These are phyloP conservation scores for Myxozyma monticola DNA, from an alignment of 805 yeast genomes.

Conservation along the genomic window DNA sequence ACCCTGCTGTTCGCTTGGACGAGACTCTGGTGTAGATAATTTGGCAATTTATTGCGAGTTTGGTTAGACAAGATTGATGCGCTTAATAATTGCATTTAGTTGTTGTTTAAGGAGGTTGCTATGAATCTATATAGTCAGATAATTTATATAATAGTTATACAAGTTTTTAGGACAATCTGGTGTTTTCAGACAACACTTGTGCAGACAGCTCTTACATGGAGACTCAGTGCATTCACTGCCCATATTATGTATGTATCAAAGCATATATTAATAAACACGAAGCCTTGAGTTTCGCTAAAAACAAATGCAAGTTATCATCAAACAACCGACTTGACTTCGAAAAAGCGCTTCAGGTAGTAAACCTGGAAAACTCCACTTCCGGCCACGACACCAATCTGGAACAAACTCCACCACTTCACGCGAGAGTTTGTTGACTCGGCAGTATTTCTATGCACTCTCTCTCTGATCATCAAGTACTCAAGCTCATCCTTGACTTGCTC, in stretches of 20 bases:
- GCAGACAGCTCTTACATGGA: no score
- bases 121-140: no score
- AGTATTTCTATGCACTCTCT: constrained; percentile 96
- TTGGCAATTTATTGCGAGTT: no score
- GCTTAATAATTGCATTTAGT: no score
- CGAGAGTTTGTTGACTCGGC: constrained; percentile 97
- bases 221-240: no score
- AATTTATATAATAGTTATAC: no score
- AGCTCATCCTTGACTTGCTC: constrained; percentile 87
- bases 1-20: constrained; percentile 97
- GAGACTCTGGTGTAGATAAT: constrained; percentile 46
- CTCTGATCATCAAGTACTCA: constrained; percentile 89
- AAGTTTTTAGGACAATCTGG: no score
- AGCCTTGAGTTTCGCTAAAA: background rate
- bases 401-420: constrained; percentile 96
- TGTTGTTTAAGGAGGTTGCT: no score
- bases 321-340: constrained; percentile 89
- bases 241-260: no score
- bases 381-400: constrained; percentile 84
- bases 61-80: no score
- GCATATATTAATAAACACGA: no score
- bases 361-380: constrained; percentile 90
- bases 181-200: no score
- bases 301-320: constrained; percentile 39
- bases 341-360: constrained; percentile 88